Conservation (phyloP, 306 rosid species). For the Inga laurina region DNA sequence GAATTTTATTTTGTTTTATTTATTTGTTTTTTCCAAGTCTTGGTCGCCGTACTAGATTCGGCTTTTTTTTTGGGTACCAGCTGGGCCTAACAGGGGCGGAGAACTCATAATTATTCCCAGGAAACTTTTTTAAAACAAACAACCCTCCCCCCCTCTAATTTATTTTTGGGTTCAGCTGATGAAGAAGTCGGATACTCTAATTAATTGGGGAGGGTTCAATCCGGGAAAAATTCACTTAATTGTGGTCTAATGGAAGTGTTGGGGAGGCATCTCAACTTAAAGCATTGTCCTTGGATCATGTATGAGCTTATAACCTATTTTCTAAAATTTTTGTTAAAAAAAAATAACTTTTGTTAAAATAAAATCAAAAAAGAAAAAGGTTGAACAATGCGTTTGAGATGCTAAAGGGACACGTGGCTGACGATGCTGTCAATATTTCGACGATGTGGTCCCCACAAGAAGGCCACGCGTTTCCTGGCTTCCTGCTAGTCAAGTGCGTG, state of each 20-base stretch:
- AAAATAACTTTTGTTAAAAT: not conserved
- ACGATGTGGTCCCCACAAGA: slow-evolving; percentile 49
- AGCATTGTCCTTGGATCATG: too few species aligned
- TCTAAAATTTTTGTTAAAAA: too few species aligned
- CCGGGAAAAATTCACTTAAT: too few species aligned
- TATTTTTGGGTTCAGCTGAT: too few species aligned
- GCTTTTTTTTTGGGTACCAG: not conserved
- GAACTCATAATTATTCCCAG: slow-evolving; percentile 28
- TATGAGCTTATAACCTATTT: too few species aligned
- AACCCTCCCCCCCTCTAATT: too few species aligned
- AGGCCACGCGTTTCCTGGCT: slow-evolving; percentile 64
- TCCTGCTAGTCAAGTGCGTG: slow-evolving; percentile 57
- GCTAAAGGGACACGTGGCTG: slow-evolving; percentile 50
- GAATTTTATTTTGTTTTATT: too few species aligned
- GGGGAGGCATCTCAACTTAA: too few species aligned
- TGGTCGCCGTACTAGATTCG: not conserved
- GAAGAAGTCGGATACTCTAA: too few species aligned
- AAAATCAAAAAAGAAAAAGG: not conserved
- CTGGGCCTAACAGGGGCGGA: not conserved
- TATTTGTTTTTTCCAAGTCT: not conserved
- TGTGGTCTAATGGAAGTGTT: too few species aligned
- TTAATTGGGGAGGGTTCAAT: too few species aligned
- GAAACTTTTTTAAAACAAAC: not conserved
- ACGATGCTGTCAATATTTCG: slow-evolving; percentile 34
- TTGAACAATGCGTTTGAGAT: not conserved